Base-by-base conservation (phyloP, 352 stramenopile species). In the Blastocystis sp. region DNA sequence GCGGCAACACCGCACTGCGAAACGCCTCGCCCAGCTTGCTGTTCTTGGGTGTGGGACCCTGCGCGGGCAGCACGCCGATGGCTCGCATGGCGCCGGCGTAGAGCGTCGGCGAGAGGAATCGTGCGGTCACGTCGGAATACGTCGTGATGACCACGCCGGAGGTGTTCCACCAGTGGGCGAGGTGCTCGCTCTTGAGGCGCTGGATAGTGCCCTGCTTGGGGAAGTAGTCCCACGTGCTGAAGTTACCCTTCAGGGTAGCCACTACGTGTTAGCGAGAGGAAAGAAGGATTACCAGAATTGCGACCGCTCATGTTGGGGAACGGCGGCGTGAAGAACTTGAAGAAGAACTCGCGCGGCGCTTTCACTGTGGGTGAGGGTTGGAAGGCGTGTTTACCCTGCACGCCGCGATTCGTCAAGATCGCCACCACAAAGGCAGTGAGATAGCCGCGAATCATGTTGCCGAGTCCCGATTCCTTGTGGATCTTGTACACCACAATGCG, bases 51-150 rank as follows among this genome's bases (percentile, higher is more conserved):
- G 34, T 43, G 17, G 2, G 21, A 1, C 23, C 40, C 19, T 48
- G 10, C 9, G 28, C 34, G 43, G 74, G 74, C 34, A 84, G 21
- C 14, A 84, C 19, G 7, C 74, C 74, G 10, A 40, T 40, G 7
- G 2, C 28, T 28, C 69, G 14, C 9, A 84, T n/a, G 0, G 19
- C 1, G 19, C 14, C 11, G 34, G 34, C 3, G 45, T 84, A 84
- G 38, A 66, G 40, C n/a, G 45, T 38, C 3, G 28, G 17, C 9
- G 43, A 28, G 21, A 84, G 65, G 23, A 66, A 52, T 0, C 14
- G 1, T 0, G 52, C n/a, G 2, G 74, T 84, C 14, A 69, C 66
- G 61, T 84, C 74, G 17, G 74, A 84, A 28, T 56, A 84, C 14
- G 48, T 69, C 2, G 21, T 48, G 23, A 45, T 14, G 64, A 45